Evolutionary conservation across 1,284 basidiomycete species (phyloP).

Genomic region (Inonotus obliquus): DNA sequence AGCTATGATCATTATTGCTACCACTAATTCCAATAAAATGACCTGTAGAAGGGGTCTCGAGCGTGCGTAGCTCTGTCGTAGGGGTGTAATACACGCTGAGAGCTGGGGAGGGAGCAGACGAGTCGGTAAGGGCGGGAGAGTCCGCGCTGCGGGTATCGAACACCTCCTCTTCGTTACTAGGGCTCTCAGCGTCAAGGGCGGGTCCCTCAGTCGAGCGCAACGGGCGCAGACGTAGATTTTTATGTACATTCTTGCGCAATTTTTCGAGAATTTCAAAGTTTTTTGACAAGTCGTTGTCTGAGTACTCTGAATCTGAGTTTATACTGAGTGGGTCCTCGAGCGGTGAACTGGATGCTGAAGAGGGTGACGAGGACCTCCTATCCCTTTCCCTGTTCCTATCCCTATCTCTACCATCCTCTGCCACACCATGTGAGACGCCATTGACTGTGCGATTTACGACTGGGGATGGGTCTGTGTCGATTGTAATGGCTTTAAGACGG

Average conservation of each 20-base stretch:
- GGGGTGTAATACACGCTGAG: conserved; percentile 58
- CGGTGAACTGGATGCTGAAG: conserved; percentile 29
- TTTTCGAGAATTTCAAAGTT: conserved; percentile 62
- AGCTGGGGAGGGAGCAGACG: conserved; percentile 43
- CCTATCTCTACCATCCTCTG: background rate
- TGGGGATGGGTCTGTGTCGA: conserved; percentile 34
- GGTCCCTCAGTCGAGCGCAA: conserved; percentile 45
- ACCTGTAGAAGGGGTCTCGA: conserved; percentile 27
- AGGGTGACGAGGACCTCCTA: conserved; percentile 29
- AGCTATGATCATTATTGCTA: conserved; percentile 18
- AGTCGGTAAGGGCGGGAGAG: conserved; percentile 31
- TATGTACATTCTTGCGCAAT: conserved; percentile 62
- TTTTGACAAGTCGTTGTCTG: conserved; percentile 50
- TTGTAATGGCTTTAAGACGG: conserved; percentile 28
- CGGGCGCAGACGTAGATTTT: conserved; percentile 70
- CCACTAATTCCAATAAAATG: conserved; percentile 23
- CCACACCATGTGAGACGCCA: conserved; percentile 15
- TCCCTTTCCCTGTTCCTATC: conserved; percentile 24
- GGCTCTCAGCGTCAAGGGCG: conserved; percentile 32
- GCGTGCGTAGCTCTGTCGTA: conserved; percentile 32
- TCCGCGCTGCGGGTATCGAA: conserved; percentile 21
- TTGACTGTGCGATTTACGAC: conserved; percentile 22
- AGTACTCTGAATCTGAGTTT: conserved; percentile 24
- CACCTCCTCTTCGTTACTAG: background rate
- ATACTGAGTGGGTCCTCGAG: conserved; percentile 23